phyloP scores from a whole-genome alignment of 441 rosid genomes.

The Euphorbia schlechtendalii region DNA sequence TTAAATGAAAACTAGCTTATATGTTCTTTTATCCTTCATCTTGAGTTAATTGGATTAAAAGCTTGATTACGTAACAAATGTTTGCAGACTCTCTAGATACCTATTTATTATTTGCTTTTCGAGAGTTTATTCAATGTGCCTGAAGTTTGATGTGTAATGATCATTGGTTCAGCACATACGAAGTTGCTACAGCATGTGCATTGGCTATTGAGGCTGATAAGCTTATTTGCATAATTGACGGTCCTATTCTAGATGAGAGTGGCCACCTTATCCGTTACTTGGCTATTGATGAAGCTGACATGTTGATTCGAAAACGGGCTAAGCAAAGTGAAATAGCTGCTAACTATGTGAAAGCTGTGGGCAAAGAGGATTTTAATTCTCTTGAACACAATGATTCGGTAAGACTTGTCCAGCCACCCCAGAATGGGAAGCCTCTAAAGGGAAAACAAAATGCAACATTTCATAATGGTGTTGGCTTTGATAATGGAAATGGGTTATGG shows the following conservation, averaged over 20 bases:
- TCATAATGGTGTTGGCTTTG: constrained; percentile 88
- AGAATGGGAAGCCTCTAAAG: constrained; percentile 37
- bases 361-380: constrained; percentile 41
- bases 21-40: not conserved
- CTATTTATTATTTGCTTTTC: not conserved
- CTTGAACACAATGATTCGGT: constrained; percentile 35
- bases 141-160: constrained; percentile 6
- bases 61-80: constrained; percentile 3
- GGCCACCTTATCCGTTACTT: constrained; percentile 78
- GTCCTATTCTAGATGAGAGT: constrained; percentile 79
- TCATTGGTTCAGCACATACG: constrained; percentile 64
- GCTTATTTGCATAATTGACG: constrained; percentile 85
- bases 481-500: constrained; percentile 71
- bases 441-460: constrained; percentile 41
- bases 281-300: constrained; percentile 87
- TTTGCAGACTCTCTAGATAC: not conserved
- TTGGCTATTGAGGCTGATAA: constrained; percentile 90
- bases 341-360: constrained; percentile 81
- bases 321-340: constrained; percentile 93
- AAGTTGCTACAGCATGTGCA: constrained; percentile 98
- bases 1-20: no score
- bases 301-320: constrained; percentile 67
- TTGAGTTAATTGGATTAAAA: not conserved
- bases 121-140: not conserved
- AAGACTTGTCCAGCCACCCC: constrained; percentile 26